Percentiles rank a stretch among this genome's conserved stretches.
These are phyloP conservation scores for Candida fluviatilis DNA, from an alignment of 805 yeast genomes.

Conservation along the genomic window DNA sequence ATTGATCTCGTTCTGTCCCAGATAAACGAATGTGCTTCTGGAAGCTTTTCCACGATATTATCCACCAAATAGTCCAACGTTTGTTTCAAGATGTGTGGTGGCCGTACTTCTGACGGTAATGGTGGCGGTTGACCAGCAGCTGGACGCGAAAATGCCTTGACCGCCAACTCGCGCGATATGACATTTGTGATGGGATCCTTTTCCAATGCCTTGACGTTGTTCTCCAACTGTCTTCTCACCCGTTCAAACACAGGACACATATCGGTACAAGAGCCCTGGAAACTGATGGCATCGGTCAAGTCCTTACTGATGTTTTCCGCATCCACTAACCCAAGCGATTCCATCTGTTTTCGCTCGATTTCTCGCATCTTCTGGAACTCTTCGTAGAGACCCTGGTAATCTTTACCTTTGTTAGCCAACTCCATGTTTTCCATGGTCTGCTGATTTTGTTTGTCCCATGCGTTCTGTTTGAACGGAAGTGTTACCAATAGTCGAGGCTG, in stretches of 20 bases:
- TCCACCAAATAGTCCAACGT: slow-evolving; percentile 73
- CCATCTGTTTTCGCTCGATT: slow-evolving; percentile 74
- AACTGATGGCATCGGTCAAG: slow-evolving; percentile 81
- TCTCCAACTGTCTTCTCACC: slow-evolving; percentile 80
- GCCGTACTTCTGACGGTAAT: slow-evolving; percentile 93
- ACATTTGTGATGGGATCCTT: slow-evolving; percentile 51
- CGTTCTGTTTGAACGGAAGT: slow-evolving; percentile 32
- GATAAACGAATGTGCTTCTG: slow-evolving; percentile 82
- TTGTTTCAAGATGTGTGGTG: slow-evolving; percentile 67
- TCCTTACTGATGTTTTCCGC: slow-evolving; percentile 78
- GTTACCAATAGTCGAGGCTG: slow-evolving; percentile 35
- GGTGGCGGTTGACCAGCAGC: slow-evolving; percentile 99
- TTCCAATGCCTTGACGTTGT: slow-evolving; percentile 78
- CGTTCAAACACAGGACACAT: slow-evolving; percentile 97
- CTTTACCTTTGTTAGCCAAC: slow-evolving; percentile 38
- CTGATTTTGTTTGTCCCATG: slow-evolving; percentile 81
- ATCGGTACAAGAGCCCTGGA: slow-evolving; percentile 83
- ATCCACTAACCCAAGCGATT: slow-evolving; percentile 76
- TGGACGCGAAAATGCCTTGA: slow-evolving; percentile 93
- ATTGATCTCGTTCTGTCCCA: slow-evolving; percentile 98
- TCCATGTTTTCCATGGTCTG: slow-evolving; percentile 53
- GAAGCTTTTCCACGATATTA: slow-evolving; percentile 59
- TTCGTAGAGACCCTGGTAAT: slow-evolving; percentile 71
- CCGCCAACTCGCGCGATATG: slow-evolving; percentile 59
- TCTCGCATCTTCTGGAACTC: slow-evolving; percentile 71